Base-by-base conservation (phyloP, 2,329 filamentous ascomycete genomes). In the Colletotrichum ledebouriae region DNA sequence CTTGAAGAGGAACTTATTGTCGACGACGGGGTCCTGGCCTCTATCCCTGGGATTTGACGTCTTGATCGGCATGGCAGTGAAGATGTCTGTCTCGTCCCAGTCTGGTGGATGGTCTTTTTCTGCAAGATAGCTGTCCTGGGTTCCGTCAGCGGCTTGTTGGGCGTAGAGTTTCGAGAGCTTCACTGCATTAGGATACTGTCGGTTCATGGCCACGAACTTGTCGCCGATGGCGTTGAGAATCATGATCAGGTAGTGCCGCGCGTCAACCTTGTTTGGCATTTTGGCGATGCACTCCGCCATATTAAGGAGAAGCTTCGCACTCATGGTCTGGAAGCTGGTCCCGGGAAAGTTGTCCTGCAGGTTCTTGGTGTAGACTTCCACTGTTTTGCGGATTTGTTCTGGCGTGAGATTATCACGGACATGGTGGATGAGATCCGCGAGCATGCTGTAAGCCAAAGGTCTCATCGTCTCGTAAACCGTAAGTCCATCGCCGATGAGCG, bases 301-400 rank as follows among this genome's bases (percentile, higher is more conserved):
- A 78, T 99, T 99, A 12, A 99, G 84, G 1, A 99, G 84, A 3
- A 99, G 84, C 79, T 98, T 99, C 0, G 96, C 97, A 74, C 96
- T 98, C 96, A 99, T 99, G 0, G 96, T 99, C 79, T 99, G 97
- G 76, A 99, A 99, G 79, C 95, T 99, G 0, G 97, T 98, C 9
- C 97, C 97, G 0, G 96, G 97, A 71, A 97, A 97, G 71, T 93
- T 94, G 78, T 98, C 96, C 75, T 97, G 94, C 22, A 99, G 83
- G 75, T 98, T 98, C 76, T 92, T 94, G 1, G 97, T 98, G 79
- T 99, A 99, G 4, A 99, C 96, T 76, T 97, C 93, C 10, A 99
- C 94, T 0, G 97, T 98, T 76, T 94, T 93, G 53, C 94, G 90
- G 71, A 99, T 99, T 81, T 98, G 96, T 72, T 95, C 92, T 10